These are phyloP conservation scores for Myrica gale DNA, from an alignment of 306 rosid genomes.

Conservation along the genomic window DNA sequence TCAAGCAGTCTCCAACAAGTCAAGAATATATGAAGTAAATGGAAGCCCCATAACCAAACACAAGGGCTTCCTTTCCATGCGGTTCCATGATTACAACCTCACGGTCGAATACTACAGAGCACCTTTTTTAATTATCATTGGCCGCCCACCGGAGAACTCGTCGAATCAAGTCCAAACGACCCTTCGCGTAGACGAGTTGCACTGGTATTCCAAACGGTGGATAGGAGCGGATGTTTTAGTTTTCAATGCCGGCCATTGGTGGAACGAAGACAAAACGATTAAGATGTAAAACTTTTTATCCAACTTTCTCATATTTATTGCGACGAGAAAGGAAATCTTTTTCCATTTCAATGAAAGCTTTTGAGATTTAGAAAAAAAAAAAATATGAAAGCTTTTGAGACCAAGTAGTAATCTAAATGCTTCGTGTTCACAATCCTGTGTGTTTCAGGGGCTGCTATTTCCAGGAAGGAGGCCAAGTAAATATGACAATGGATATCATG, in stretches of 20 bases:
- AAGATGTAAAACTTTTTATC: slow-evolving; percentile 34
- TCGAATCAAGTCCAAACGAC: slow-evolving; percentile 33
- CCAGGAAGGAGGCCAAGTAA: slow-evolving; percentile 61
- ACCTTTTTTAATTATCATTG: slow-evolving; percentile 59
- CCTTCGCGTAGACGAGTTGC: slow-evolving; percentile 59
- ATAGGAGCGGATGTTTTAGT: slow-evolving; percentile 58
- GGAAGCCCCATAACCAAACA: slow-evolving; percentile 81
- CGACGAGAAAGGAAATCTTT: background rate
- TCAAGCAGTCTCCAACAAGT: slow-evolving; percentile 53
- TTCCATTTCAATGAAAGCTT: no score
- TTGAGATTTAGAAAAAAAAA: no score
- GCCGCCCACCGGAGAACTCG: slow-evolving; percentile 58
- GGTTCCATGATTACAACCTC: slow-evolving; percentile 63
- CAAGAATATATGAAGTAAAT: slow-evolving; percentile 68
- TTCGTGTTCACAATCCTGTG: no score
- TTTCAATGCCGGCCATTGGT: slow-evolving; percentile 87
- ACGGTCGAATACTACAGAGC: slow-evolving; percentile 78
- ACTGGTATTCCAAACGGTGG: slow-evolving; percentile 66
- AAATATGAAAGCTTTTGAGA: no score
- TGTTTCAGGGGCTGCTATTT: slow-evolving; percentile 68
- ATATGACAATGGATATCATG: slow-evolving; percentile 54
- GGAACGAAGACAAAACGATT: slow-evolving; percentile 70
- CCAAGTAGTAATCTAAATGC: no score
- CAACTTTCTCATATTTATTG: background rate
- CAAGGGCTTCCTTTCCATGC: slow-evolving; percentile 65